Base-by-base conservation (phyloP, 2,329 filamentous ascomycete genomes). In the Chaetothyriales sp. region DNA sequence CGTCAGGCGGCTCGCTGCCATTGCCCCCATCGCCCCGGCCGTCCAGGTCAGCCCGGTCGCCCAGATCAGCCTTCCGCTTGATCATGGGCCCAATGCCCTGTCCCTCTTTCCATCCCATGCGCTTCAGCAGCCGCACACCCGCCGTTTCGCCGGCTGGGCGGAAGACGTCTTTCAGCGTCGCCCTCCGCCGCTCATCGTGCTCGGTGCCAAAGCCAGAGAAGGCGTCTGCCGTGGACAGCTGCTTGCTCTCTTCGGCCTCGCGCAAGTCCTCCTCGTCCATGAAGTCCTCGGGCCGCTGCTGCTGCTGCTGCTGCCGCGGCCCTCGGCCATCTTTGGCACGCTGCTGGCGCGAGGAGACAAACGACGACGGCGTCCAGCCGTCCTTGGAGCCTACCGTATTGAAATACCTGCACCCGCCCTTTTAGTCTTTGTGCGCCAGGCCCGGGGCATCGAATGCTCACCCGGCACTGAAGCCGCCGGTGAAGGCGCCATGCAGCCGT, bases 321-420 rank as follows among this genome's bases (percentile, higher is more conserved):
- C 65, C 61, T 51, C 78, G 75, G n/a, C 73, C 74, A 71, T 85
- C 78, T 64, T 86, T 86, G 58, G 77, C 81, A 51, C 89, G 85
- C 62, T 86, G 87, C 43, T 79, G 73, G 20, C 92, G 85, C 49
- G 89, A 95, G 5, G 90, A 97, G 8, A 94, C 83, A 67, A 97
- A 98, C 0, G 86, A 85, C 19, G 87, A 82, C 1, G 92, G 92
- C 0, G 87, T 83, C 90, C 90, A 98, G 72, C 92, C 92, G 74
- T 98, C 90, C 69, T 97, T 97, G 52, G 90, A 95, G 50, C 92
- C 92, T 60, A 97, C 92, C 4, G 89, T 95, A 67, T 98, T 98
- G 72, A 92, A 97, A 70, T 97, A 95, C 60, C 87, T 90, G 67
- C 56, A 63, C 54, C 54, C 51, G 55, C 56, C 60, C 44, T 58